phyloP scores from a whole-genome alignment of 1,284 basidiomycete species.

The Kalmanozyma brasiliensis region DNA sequence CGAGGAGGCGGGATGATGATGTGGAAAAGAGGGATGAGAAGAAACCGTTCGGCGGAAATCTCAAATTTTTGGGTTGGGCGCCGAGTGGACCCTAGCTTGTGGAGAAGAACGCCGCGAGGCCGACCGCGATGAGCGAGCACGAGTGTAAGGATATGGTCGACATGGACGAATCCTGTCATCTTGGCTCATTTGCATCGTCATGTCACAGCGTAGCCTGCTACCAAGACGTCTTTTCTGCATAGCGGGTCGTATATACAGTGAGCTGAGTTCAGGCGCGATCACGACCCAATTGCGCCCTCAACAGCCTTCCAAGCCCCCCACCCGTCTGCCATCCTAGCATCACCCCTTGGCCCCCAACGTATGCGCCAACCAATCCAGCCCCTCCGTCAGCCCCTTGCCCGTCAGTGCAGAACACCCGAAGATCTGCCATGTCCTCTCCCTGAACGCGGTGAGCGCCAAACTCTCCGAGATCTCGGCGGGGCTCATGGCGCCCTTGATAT shows the following conservation, averaged over 20 bases:
- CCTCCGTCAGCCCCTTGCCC: constrained; percentile 64
- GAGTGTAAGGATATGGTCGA: too few species aligned
- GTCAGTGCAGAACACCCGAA: constrained; percentile 71
- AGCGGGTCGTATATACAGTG: too few species aligned
- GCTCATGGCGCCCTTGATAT: constrained; percentile 69
- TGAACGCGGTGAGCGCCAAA: constrained; percentile 70
- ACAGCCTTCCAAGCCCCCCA: too few species aligned
- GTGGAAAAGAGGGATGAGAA: not conserved
- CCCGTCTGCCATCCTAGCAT: not conserved
- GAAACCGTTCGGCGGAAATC: constrained; percentile 5
- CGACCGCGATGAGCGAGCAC: too few species aligned
- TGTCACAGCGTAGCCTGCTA: too few species aligned
- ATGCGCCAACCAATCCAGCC: constrained; percentile 63
- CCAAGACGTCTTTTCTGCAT: too few species aligned
- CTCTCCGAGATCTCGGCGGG: constrained; percentile 71
- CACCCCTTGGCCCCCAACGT: constrained; percentile 51
- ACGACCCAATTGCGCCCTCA: too few species aligned
- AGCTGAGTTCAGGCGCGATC: too few species aligned
- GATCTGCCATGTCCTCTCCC: constrained; percentile 72
- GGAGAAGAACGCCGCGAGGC: constrained; percentile 2
- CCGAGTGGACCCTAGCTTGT: not conserved
- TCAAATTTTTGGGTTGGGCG: not conserved
- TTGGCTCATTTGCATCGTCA: too few species aligned
- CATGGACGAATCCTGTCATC: too few species aligned
- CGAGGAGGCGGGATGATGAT: not conserved